Evolutionary conservation across 2,329 filamentous ascomycete species (phyloP).

Genomic region (Verticillium nonalfalfae): DNA sequence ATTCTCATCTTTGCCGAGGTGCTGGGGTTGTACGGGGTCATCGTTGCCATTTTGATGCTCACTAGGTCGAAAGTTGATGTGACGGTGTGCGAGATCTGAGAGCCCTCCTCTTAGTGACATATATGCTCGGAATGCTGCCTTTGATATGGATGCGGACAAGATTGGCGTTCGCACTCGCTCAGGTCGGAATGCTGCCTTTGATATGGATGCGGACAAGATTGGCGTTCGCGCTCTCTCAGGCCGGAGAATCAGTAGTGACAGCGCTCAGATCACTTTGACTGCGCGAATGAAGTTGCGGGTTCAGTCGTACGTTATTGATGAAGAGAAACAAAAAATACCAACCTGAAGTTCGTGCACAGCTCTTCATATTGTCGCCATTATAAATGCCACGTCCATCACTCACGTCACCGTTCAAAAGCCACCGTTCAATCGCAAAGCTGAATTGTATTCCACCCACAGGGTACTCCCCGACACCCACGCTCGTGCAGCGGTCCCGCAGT

Average conservation of each 20-base stretch:
- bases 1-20: slow-evolving; percentile 42
- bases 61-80: slow-evolving; percentile 31
- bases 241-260: too few relatives aligned
- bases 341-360: neutral
- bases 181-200: too few relatives aligned
- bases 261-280: neutral
- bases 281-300: neutral
- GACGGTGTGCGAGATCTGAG: slow-evolving; percentile 22
- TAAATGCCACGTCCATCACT: neutral
- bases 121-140: neutral
- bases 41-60: slow-evolving; percentile 42
- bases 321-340: neutral
- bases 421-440: neutral
- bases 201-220: too few relatives aligned
- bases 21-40: slow-evolving; percentile 36
- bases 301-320: neutral
- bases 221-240: too few relatives aligned
- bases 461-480: neutral
- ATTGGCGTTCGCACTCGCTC: too few relatives aligned
- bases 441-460: neutral
- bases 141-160: too few relatives aligned
- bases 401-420: neutral
- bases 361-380: neutral
- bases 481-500: neutral
- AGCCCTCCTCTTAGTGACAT: slow-evolving; percentile 17